Evolutionary conservation across 2,329 filamentous ascomycete genomes (phyloP), one percentile per base, ranked within the genome.

Genomic region (Cladorrhinum sp.): DNA sequence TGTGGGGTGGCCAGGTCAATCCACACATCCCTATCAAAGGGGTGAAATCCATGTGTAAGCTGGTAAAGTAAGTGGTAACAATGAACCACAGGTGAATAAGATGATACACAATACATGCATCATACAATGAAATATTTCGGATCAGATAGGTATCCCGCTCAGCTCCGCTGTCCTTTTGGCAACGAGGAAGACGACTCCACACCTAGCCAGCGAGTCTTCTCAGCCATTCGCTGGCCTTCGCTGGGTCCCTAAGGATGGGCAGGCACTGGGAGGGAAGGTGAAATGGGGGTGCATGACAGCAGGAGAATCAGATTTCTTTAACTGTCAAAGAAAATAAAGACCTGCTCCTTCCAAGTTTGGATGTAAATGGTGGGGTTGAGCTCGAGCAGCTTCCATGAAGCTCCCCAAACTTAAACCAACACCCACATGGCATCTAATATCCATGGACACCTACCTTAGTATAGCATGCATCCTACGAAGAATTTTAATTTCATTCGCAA

Each of bases 221-320:
- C 54, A 46, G 21, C 42, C 14, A 57, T 57, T 57, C 54, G 54
- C 39, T 49, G 54, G 39, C 3, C 9, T 57, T 57, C 54, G 36
- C 39, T 57, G 39, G 54, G 20, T 23, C 12, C 24, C 10, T 24
- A 48, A 12, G 39, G 24, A 46, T 55, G 53, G 20, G 36, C 20
- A 28, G 26, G 26, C 26, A 4, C 4, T 28, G 4, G 26, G 26
- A 28, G 26, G 18, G 42, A 46, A 20, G 33, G 39, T 24, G 24
- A 36, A 49, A 36, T 49, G 46, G 33, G 7, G 33, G 12, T 16
- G 33, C 54, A 49, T 30, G 39, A 21, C 39, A 57, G 16, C 12
- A n/a, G 54, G 42, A 33, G 21, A 57, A 26, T 2, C 16, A 3
- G 18, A 21, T 5, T 18, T 12, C 46, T 21, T 12, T 4, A 50